These are phyloP conservation scores for Heliamphora ciliata DNA, from an alignment of 179 eudicot genomes.

Conservation along the genomic window DNA sequence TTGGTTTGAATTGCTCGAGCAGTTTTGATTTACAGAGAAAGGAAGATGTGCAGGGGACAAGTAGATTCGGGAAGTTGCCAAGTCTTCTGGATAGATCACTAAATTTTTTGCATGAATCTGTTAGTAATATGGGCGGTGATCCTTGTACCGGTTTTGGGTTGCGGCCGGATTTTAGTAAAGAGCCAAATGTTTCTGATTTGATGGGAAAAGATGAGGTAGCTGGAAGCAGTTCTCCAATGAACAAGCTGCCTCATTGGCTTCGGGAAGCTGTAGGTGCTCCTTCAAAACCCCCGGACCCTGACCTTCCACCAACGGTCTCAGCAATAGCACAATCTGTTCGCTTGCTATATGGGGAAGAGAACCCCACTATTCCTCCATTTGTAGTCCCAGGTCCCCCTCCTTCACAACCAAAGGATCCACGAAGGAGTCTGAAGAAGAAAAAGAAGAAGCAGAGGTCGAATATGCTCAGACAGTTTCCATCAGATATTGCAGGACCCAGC, in stretches of 20 bases:
- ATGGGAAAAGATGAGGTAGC: constrained; percentile 43
- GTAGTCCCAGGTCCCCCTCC: constrained; percentile 67
- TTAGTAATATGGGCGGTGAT: constrained; percentile 22
- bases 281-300: constrained; percentile 31
- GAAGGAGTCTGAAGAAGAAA: constrained; percentile 46
- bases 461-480: constrained; percentile 15
- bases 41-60: constrained; percentile 26
- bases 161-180: constrained; percentile 23
- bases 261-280: constrained; percentile 74
- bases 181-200: constrained; percentile 16
- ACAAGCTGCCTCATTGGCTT: constrained; percentile 93
- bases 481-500: constrained; percentile 33
- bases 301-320: constrained; percentile 71
- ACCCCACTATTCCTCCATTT: constrained; percentile 77
- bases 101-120: constrained; percentile 23
- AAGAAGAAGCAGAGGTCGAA: constrained; percentile 38
- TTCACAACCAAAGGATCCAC: constrained; percentile 72
- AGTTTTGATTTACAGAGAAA: constrained; percentile 25
- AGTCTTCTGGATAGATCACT: constrained; percentile 34
- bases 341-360: constrained; percentile 57
- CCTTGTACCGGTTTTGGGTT: constrained; percentile 26
- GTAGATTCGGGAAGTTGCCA: constrained; percentile 28
- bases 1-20: constrained; percentile 29
- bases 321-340: constrained; percentile 86
- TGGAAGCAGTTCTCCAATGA: constrained; percentile 40